A percentile compares a stretch with the other conserved stretches of the same genome.
Conservation (phyloP, 768 basidiomycete genomes). For the Boletus eberwhitei region DNA sequence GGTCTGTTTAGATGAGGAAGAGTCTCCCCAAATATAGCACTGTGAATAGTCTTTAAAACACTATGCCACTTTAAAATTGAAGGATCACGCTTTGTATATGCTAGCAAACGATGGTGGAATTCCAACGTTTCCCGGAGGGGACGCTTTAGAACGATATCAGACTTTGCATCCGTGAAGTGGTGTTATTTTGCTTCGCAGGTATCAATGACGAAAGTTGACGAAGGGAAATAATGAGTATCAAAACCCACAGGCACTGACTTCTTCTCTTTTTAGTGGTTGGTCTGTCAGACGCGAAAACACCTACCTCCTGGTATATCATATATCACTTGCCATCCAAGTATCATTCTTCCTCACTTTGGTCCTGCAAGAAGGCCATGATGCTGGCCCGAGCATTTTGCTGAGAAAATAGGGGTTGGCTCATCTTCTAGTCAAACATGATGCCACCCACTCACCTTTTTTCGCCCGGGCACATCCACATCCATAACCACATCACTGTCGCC, state of each 20-base stretch:
- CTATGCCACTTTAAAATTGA: not conserved
- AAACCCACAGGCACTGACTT: not conserved
- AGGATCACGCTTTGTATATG: not conserved
- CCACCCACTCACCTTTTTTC: constrained; percentile 40
- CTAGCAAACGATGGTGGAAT: not conserved
- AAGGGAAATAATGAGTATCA: not conserved
- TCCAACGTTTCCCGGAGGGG: not conserved
- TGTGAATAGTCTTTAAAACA: not conserved
- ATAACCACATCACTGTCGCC: constrained; percentile 30
- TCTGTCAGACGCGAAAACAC: not conserved
- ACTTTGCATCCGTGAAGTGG: not conserved
- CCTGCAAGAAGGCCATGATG: constrained; percentile 68
- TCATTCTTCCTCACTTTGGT: constrained; percentile 62
- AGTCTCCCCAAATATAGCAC: not conserved
- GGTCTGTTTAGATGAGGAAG: not conserved
- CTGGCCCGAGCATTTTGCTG: constrained; percentile 50
- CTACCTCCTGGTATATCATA: not conserved
- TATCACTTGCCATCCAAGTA: too few species aligned
- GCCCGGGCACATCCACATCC: constrained; percentile 33
- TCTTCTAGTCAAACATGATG: not conserved
- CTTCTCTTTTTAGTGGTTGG: not conserved
- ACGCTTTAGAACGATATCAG: not conserved
- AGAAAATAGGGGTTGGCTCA: not conserved
- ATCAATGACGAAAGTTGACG: not conserved
- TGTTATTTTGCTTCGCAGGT: not conserved